Base-by-base conservation (phyloP, 2,329 filamentous ascomycete species). In the Neonectria ditissima region DNA sequence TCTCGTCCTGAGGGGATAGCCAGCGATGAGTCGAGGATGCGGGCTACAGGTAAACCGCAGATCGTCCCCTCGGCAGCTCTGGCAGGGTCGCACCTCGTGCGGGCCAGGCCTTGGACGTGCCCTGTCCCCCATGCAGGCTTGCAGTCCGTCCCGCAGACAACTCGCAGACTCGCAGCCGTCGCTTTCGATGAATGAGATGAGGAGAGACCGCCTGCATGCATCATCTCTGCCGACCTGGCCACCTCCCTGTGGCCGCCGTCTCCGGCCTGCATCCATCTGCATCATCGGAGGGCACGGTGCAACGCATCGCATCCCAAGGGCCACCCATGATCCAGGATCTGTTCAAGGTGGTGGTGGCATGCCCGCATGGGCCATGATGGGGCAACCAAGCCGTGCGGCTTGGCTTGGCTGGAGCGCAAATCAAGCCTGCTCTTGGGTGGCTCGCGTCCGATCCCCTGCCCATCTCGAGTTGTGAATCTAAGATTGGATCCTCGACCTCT, bases 241-340 rank as follows among this genome's bases (percentile, higher is more conserved):
- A 69, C 53, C 63, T 67, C 55, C 60, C 65, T 48, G 28, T 48
- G 28, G 57, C 34, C 34, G 57, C 60, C 64, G 59, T 59, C 57
- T 69, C 56, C 65, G 63, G 58, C 68, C 63, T 69, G 66, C 67
- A 69, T 72, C 65, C 58, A 53, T 56, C 59, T 56, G 63, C 66
- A 73, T 64, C 71, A 63, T 68, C 66, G 55, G 59, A 70, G 68
- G 53, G 62, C 71, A 74, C 69, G 60, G 68, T 67, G 67, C 71
- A 71, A 70, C 67, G 43, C 65, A 66, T 59, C 56, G 47, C 45
- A 54, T 22, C 44, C 65, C 59, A 63, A 67, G 53, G 63, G 63
- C 55, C 50, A 55, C 54, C 62, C 62, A 69, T 59, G 60, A 68
- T 66, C 65, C 62, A 62, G 67, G 62, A 60, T 63, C 61, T 61